Evolutionary conservation across 192 early-diverging fungal species (phyloP).

Genomic region (Spinellus fusiger): DNA sequence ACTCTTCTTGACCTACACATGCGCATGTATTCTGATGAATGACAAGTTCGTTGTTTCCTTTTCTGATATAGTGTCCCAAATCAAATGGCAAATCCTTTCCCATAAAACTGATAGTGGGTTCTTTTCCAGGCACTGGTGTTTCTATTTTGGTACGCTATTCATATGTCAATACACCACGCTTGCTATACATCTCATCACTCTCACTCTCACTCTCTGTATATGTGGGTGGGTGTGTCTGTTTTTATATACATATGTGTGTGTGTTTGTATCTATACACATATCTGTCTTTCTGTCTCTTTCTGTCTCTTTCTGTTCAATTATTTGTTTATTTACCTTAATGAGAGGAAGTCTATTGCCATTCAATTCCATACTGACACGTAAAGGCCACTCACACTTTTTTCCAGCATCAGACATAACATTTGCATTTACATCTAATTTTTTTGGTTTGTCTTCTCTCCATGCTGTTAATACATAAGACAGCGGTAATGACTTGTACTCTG

Average conservation of each 20-base stretch:
- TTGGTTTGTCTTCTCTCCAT: neutral
- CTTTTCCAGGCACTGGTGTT: no score
- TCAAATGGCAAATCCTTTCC: conserved; percentile 16
- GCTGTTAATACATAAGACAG: neutral
- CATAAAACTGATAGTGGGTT: neutral
- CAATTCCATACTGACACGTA: neutral
- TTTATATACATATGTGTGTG: neutral
- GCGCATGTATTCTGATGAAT: conserved; percentile 1
- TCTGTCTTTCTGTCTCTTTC: neutral
- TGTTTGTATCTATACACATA: neutral
- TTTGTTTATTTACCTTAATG: neutral
- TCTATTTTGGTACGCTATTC: neutral
- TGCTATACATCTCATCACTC: no score
- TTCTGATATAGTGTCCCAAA: neutral
- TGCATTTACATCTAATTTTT: neutral
- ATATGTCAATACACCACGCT: neutral
- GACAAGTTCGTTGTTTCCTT: neutral
- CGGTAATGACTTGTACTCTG: neutral
- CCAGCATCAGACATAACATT: neutral
- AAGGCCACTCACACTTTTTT: conserved; percentile 13
- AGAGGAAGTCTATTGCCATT: neutral
- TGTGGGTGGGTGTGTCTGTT: no score
- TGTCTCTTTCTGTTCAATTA: neutral
- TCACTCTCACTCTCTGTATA: no score
- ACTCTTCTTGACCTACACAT: conserved; percentile 16